These are phyloP conservation scores for Ciborinia camelliae DNA, from an alignment of 2,329 filamentous ascomycete genomes.

Conservation along the genomic window DNA sequence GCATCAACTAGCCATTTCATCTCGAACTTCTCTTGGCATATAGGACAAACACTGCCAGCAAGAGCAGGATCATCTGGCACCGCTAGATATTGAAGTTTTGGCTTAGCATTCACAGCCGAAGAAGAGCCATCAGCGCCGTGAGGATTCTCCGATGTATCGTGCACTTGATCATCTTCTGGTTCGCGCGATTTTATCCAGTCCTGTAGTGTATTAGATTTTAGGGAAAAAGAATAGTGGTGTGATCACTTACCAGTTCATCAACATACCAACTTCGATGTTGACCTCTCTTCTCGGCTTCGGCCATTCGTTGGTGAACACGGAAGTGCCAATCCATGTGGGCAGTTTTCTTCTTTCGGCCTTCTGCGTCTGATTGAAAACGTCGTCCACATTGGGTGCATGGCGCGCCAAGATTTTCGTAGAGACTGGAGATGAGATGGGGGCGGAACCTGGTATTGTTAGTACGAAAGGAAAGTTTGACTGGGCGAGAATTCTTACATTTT, in stretches of 20 bases:
- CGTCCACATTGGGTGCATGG: constrained; percentile 90
- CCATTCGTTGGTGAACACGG: constrained; percentile 82
- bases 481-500: constrained; percentile 60
- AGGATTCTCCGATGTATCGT: constrained; percentile 40
- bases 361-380: constrained; percentile 73
- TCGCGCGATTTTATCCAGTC: constrained; percentile 91
- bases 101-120: constrained; percentile 43
- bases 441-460: constrained; percentile 55
- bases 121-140: constrained; percentile 42
- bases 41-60: constrained; percentile 78
- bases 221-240: background rate
- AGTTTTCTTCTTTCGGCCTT: constrained; percentile 81
- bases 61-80: constrained; percentile 76
- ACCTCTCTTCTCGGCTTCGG: constrained; percentile 78
- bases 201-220: constrained; percentile 43
- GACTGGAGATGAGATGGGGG: constrained; percentile 65
- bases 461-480: background rate
- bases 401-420: constrained; percentile 80
- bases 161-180: constrained; percentile 63
- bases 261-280: constrained; percentile 95
- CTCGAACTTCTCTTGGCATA: constrained; percentile 94
- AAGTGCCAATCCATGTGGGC: constrained; percentile 99
- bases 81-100: constrained; percentile 67
- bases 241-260: constrained; percentile 68
- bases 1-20: constrained; percentile 88